Evolutionary conservation across 2,329 filamentous ascomycete genomes (phyloP).

Genomic region (Blastomyces gilchristii): DNA sequence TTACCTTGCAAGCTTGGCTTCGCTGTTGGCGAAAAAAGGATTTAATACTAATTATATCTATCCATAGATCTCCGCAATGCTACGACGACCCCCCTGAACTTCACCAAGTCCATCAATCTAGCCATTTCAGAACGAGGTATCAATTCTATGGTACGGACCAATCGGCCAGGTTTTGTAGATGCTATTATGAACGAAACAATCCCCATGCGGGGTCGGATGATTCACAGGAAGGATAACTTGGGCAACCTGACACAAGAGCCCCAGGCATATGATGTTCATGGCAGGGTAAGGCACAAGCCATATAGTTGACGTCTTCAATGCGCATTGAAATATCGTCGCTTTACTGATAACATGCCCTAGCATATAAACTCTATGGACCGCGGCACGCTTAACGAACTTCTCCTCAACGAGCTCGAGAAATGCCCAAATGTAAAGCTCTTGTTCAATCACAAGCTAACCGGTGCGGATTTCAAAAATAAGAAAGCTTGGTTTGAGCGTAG

Average conservation of each 20-base stretch:
- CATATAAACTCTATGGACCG: conserved; percentile 80
- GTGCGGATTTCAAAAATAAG: conserved; percentile 68
- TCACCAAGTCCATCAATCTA: conserved; percentile 97
- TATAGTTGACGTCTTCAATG: background rate
- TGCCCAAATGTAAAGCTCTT: conserved; percentile 84
- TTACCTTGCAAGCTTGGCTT: background rate
- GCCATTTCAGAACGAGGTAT: conserved; percentile 90
- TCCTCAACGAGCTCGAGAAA: conserved; percentile 72
- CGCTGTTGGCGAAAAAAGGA: background rate
- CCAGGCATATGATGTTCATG: conserved; percentile 86
- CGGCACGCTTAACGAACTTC: conserved; percentile 65
- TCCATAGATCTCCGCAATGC: conserved; percentile 71
- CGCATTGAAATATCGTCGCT: background rate
- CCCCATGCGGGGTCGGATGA: conserved; percentile 94
- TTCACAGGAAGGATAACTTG: conserved; percentile 59
- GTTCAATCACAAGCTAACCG: conserved; percentile 88
- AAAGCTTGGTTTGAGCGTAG: conserved; percentile 77
- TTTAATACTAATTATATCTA: background rate
- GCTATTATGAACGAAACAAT: conserved; percentile 68
- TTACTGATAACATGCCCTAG: conserved; percentile 35
- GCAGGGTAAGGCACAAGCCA: conserved; percentile 50
- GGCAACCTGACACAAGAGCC: conserved; percentile 63
- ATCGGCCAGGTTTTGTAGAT: conserved; percentile 57
- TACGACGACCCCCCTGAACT: conserved; percentile 75
- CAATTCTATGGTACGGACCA: conserved; percentile 67